A percentile compares a stretch with the other conserved stretches of the same genome.
These are phyloP conservation scores for Plantago ovata DNA, from an alignment of 257 asterid genomes.

Conservation along the genomic window DNA sequence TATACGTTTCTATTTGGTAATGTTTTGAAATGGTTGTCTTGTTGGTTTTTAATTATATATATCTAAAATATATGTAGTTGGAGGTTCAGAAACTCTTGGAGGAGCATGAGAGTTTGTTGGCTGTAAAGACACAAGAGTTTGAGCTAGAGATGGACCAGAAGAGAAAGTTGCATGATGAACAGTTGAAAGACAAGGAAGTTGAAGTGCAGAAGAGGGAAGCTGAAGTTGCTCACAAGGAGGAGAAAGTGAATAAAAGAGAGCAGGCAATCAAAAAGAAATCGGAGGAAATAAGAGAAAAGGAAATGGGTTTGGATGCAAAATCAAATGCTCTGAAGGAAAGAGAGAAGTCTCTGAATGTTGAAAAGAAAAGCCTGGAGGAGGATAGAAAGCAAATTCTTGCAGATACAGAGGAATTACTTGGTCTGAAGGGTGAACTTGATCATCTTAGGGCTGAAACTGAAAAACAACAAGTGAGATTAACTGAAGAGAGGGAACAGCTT, in stretches of 20 bases:
- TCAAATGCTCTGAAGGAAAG: constrained; percentile 66
- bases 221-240: constrained; percentile 81
- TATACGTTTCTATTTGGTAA: constrained; percentile 1
- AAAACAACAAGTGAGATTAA: constrained; percentile 46
- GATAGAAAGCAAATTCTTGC: constrained; percentile 51
- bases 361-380: constrained; percentile 57
- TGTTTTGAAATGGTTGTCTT: background rate
- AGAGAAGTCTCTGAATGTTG: constrained; percentile 66
- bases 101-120: constrained; percentile 62
- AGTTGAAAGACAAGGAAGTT: constrained; percentile 55
- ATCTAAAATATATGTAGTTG: constrained; percentile 40
- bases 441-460: constrained; percentile 52
- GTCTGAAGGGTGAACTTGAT: constrained; percentile 63
- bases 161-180: constrained; percentile 59
- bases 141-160: constrained; percentile 77
- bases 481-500: constrained; percentile 63
- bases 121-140: constrained; percentile 63
- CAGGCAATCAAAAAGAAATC: constrained; percentile 69
- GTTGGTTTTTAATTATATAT: background rate
- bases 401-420: constrained; percentile 59
- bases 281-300: constrained; percentile 75
- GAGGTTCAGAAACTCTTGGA: constrained; percentile 88
- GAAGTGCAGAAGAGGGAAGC: constrained; percentile 82
- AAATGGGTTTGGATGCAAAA: constrained; percentile 57
- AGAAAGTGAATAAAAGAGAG: constrained; percentile 80